These are phyloP conservation scores for Shiraia sp. DNA, from an alignment of 2,329 filamentous ascomycete species.

Conservation along the genomic window DNA sequence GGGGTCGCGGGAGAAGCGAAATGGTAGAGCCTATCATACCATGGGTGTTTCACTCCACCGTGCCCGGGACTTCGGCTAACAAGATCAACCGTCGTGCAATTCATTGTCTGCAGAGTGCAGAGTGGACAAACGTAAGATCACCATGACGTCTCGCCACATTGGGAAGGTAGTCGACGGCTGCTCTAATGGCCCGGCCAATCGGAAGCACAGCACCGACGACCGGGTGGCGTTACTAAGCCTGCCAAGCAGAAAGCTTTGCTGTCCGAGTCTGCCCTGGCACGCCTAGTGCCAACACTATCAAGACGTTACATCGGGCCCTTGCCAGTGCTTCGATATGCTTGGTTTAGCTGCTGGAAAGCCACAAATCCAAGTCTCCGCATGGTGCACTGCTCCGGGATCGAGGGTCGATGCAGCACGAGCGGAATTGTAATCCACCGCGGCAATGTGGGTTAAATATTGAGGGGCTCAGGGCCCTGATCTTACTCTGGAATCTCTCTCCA, in stretches of 20 bases:
- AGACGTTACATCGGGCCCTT: slow-evolving; percentile 36
- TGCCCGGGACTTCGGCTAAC: slow-evolving; percentile 15
- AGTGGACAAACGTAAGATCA: slow-evolving; percentile 27
- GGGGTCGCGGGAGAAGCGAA: not conserved
- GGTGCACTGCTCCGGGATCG: too few relatives aligned
- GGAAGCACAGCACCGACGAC: slow-evolving; percentile 3
- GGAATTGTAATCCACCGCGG: slow-evolving; percentile 3
- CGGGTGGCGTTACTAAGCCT: slow-evolving; percentile 27
- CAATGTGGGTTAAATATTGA: slow-evolving; percentile 30
- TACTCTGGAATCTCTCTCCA: slow-evolving; percentile 10
- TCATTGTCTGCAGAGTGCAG: slow-evolving; percentile 1
- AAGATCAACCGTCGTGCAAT: not conserved
- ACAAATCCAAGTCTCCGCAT: slow-evolving; percentile 3
- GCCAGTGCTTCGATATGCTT: slow-evolving; percentile 31
- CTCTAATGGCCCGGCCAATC: slow-evolving; percentile 8
- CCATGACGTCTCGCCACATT: slow-evolving; percentile 12
- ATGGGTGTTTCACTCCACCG: not conserved
- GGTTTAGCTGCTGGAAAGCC: slow-evolving; percentile 14
- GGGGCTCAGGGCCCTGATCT: slow-evolving; percentile 11
- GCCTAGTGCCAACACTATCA: slow-evolving; percentile 23
- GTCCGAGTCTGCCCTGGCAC: slow-evolving; percentile 13
- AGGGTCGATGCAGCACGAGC: not conserved
- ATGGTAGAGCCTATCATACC: slow-evolving; percentile 5
- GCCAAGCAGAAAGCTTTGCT: slow-evolving; percentile 31
- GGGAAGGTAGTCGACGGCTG: slow-evolving; percentile 29